Evolutionary conservation across 441 rosid species (phyloP), one percentile per base, ranked within the genome.

Genomic region (Erysimum cheiri): DNA sequence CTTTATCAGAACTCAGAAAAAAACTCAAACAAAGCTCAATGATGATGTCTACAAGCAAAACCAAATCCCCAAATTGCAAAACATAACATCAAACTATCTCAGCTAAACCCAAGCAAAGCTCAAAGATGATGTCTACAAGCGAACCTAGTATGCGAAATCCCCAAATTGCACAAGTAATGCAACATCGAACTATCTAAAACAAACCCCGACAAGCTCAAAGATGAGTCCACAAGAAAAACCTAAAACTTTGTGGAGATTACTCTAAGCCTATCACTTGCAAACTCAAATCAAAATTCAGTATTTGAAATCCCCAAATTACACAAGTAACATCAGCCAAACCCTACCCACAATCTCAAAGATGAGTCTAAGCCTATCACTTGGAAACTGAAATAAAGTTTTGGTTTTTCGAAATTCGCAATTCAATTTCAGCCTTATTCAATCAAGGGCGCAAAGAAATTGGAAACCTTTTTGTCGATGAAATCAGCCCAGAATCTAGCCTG

Each of bases 401-500:
- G 0, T 7, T 15, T 56, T 71, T 44, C 10, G 26, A 22, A 41
- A 31, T 11, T 17, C 36, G 36, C 3, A 26, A 53, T 36, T 64
- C 26, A 26, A 64, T 11, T 8, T 6, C 8, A n/a, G 3, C 5
- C 4, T 17, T 8, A 3, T 8, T 3, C 1, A 8, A n/a, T 35
- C 8, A 33, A 41, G 17, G 31, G 9, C 39, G 44, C 13, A 40
- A 48, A 24, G 0, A 56, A 43, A 46, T 0, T 0, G 0, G n/a
- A 0, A 54, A 82, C 85, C 81, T 82, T 79, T 26, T 74, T 82
- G 66, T 82, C 85, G n/a, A 77, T 72, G 24, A 44, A 82, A 59
- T 82, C 81, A 35, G 57, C 80, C 83, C 85, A 79, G 60, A 82
- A 79, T 11, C 80, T 56, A 41, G 83, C 83, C 3, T 50, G 77